Conservation (phyloP, 2,329 filamentous ascomycete species). For the Bipolaris oryzae region DNA sequence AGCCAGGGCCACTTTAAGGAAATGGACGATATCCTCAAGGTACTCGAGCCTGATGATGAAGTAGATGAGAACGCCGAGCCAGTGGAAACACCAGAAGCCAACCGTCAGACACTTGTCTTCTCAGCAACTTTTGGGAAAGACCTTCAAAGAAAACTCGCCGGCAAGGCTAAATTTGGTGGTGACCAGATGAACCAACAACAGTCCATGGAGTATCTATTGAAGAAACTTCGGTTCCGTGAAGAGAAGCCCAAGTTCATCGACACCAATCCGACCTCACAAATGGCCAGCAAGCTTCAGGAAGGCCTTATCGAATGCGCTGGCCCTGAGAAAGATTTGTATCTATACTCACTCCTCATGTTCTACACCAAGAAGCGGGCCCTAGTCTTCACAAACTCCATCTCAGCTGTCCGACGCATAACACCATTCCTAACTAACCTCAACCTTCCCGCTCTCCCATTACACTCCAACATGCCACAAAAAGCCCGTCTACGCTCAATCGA, state of each 20-base stretch:
- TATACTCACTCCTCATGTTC: slow-evolving; percentile 85
- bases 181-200: slow-evolving; percentile 71
- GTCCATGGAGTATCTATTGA: slow-evolving; percentile 90
- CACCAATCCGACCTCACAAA: slow-evolving; percentile 84
- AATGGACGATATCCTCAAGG: slow-evolving; percentile 81
- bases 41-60: slow-evolving; percentile 71
- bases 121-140: slow-evolving; percentile 94
- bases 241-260: slow-evolving; percentile 89
- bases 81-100: slow-evolving; percentile 32
- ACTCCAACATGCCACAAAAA: slow-evolving; percentile 96
- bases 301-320: slow-evolving; percentile 90
- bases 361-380: slow-evolving; percentile 81
- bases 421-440: slow-evolving; percentile 84
- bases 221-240: slow-evolving; percentile 85
- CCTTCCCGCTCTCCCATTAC: slow-evolving; percentile 76
- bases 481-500: slow-evolving; percentile 92
- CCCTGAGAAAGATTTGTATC: slow-evolving; percentile 95
- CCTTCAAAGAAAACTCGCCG: slow-evolving; percentile 86
- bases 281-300: slow-evolving; percentile 85
- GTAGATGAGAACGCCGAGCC: slow-evolving; percentile 50
- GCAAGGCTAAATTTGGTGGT: slow-evolving; percentile 61
- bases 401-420: slow-evolving; percentile 82
- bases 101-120: slow-evolving; percentile 90
- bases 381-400: slow-evolving; percentile 96
- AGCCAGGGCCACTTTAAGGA: slow-evolving; percentile 96